phyloP scores from a whole-genome alignment of 768 basidiomycete genomes.

The Suillus luteus region DNA sequence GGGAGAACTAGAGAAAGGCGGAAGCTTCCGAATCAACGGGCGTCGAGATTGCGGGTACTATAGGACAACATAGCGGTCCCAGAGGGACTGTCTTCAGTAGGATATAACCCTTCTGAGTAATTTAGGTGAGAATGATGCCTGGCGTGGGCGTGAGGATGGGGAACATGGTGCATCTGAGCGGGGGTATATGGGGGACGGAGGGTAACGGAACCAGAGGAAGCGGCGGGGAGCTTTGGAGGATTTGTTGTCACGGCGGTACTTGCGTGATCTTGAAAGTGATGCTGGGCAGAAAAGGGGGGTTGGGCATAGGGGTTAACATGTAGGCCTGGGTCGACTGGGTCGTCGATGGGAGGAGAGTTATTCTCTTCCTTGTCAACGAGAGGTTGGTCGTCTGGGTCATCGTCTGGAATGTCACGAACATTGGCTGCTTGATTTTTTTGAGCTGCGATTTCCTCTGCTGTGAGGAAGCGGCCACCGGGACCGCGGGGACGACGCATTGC shows the following conservation, averaged over 20 bases:
- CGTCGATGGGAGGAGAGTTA: conserved; percentile 20
- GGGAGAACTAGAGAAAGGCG: conserved; percentile 4
- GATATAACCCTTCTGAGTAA: conserved; percentile 43
- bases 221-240: conserved; percentile 32
- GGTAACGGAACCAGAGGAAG: conserved; percentile 43
- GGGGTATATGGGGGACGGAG: conserved; percentile 61
- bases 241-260: conserved; percentile 23
- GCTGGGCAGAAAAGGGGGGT: conserved; percentile 21
- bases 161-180: conserved; percentile 76
- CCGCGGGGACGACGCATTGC: conserved; percentile 97
- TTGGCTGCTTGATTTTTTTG: conserved; percentile 55
- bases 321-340: conserved; percentile 19
- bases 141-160: conserved; percentile 77
- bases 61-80: conserved; percentile 47
- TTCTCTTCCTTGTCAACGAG: conserved; percentile 22
- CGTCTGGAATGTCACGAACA: conserved; percentile 47
- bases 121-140: conserved; percentile 62
- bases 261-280: conserved; percentile 23
- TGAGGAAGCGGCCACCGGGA: conserved; percentile 96
- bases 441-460: conserved; percentile 91
- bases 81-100: conserved; percentile 29
- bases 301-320: conserved; percentile 29
- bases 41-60: conserved; percentile 31
- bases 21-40: conserved; percentile 1
- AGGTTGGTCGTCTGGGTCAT: conserved; percentile 29